These are phyloP conservation scores for Beauveria australis DNA, from an alignment of 2,329 filamentous ascomycete species.

Conservation along the genomic window DNA sequence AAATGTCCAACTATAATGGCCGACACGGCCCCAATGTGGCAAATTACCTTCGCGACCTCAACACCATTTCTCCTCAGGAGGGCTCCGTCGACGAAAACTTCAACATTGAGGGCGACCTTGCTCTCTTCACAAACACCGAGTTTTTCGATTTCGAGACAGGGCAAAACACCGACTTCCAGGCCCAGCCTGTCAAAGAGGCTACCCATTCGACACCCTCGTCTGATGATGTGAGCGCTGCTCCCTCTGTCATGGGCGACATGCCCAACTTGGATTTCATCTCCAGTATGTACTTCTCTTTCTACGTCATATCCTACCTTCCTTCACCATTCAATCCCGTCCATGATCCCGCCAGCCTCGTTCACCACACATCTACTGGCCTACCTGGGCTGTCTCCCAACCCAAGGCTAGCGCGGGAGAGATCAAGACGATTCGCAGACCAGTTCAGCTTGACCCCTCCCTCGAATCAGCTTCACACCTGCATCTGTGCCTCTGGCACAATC, in stretches of 20 bases:
- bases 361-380: background rate
- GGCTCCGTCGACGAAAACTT: conserved; percentile 46
- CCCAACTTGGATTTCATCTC: conserved; percentile 41
- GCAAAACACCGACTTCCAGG: conserved; percentile 50
- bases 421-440: background rate
- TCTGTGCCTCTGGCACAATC: conserved; percentile 10
- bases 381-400: background rate
- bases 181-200: conserved; percentile 37
- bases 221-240: conserved; percentile 31
- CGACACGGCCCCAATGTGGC: conserved; percentile 81
- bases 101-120: conserved; percentile 62
- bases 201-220: conserved; percentile 26
- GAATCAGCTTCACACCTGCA: conserved; percentile 6
- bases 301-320: background rate
- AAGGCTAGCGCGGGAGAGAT: background rate
- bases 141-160: conserved; percentile 72
- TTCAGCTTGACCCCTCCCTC: background rate
- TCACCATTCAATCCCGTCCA: background rate
- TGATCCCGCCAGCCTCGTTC: background rate
- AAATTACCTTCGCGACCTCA: conserved; percentile 80
- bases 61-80: conserved; percentile 59
- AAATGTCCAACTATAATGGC: conserved; percentile 67
- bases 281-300: conserved; percentile 30
- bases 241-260: conserved; percentile 38
- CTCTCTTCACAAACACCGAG: conserved; percentile 73